Base-by-base conservation (phyloP, 2,329 filamentous ascomycete genomes). In the Endocalyx cinctus region DNA sequence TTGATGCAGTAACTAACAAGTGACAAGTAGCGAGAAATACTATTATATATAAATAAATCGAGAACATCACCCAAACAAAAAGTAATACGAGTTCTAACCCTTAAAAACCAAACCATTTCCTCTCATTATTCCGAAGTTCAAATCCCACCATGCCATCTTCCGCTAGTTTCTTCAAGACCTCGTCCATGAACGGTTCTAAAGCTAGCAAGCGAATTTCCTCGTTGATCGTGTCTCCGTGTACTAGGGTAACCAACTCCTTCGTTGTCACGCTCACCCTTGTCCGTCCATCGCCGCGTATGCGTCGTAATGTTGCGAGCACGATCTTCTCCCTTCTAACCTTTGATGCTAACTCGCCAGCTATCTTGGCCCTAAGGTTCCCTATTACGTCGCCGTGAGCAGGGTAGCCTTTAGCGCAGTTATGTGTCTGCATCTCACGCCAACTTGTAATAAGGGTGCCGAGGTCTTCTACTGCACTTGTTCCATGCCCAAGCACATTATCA, bases 401-500 rank as follows among this genome's bases (percentile, higher is more conserved):
- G 57, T 94, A 96, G 3, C 81, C 86, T 26, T 74, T 66, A 1
- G 79, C 79, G 1, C 58, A 60, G 48, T 83, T 83, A 6, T 77
- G 64, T 12, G 60, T 53, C 19, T 64, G 63, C 85, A 94, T 90
- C n/a, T n/a, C n/a, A n/a, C n/a, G n/a, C n/a, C n/a, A n/a, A n/a
- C n/a, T n/a, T n/a, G n/a, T n/a, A n/a, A n/a, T n/a, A n/a, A n/a
- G n/a, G 0, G 65, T 62, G 1, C 64, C 56, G 6, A 94, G 67
- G 40, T 90, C 75, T 57, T 94, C 85, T 46, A 94, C 90, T 0
- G 89, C 85, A 2, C 83, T 77, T 2, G 84, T 90, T 6, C 87
- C 87, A 41, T 92, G 84, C 1, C 87, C 87, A 1, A 94, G 71
- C 1, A 94, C 80, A 54, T 89, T 92, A 58, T 94, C 87, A 3